Evolutionary conservation across 192 early-diverging fungal genomes (phyloP).

Genomic region (Backusella tuberculispora): DNA sequence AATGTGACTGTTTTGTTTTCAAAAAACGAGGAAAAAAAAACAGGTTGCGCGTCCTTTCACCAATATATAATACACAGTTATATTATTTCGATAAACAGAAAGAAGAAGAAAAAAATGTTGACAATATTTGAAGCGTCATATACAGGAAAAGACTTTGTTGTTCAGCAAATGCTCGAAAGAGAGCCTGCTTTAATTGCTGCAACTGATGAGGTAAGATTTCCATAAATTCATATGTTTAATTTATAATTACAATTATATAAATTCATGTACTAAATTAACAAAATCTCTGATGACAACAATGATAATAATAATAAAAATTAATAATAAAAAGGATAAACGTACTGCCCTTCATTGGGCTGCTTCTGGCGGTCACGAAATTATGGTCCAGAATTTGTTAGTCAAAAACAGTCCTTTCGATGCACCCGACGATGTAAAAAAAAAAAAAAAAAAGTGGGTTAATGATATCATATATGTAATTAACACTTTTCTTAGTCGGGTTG

Average conservation of each 20-base stretch:
- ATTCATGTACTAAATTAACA: too few relatives aligned
- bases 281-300: too few relatives aligned
- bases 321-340: constrained; percentile 43
- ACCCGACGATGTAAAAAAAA: constrained; percentile 59
- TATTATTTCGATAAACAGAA: background rate
- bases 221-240: constrained; percentile 17
- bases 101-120: background rate
- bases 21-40: background rate
- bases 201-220: constrained; percentile 58
- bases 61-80: background rate
- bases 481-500: constrained; percentile 44
- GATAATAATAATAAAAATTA: too few relatives aligned
- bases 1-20: too few relatives aligned
- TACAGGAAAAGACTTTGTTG: constrained; percentile 48
- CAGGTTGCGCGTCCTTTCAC: background rate
- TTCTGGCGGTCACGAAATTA: constrained; percentile 69
- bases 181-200: constrained; percentile 57
- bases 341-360: constrained; percentile 62
- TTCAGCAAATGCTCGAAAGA: constrained; percentile 54
- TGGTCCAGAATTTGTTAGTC: constrained; percentile 68
- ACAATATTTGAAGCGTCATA: constrained; percentile 32
- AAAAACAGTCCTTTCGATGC: constrained; percentile 67
- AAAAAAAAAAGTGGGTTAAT: background rate
- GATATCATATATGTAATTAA: background rate
- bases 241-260: too few relatives aligned